Evolutionary conservation across 2,329 filamentous ascomycete species (phyloP), one percentile per base, ranked within the genome.

Genomic region (Pochonia chlamydosporia): DNA sequence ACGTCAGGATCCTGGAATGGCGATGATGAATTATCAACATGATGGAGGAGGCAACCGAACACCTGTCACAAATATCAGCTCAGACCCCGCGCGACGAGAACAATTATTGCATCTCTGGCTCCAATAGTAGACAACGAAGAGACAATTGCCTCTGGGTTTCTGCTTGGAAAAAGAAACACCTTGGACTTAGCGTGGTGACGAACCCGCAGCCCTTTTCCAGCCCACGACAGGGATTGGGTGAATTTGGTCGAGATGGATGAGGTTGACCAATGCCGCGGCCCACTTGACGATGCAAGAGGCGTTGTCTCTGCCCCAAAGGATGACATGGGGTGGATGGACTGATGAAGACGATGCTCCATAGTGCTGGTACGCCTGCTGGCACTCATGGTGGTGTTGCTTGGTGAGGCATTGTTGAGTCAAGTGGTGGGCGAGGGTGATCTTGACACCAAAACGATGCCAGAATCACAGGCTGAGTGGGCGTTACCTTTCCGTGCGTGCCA

Each of bases 91-190:
- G 20, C 9, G 30, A 16, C 13, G 42, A 20, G 18, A 28, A n/a
- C 26, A 23, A 13, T 18, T 36, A 7, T 36, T 36, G n/a, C 18
- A 11, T 39, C 24, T 23, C 33, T 39, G 35, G 43, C 43, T 23
- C 43, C 11, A 36, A 28, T 28, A n/a, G 21, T 28, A 43, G n/a
- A 21, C 16, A 18, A 30, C 25, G 23, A 21, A 40, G 20, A 35
- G 35, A 3, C 14, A 21, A 18, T 28, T 39, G 33, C 24, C 10
- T 28, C 28, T 14, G 24, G 16, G 20, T 26, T 39, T 44, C 21
- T 44, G 31, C 33, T 18, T 18, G 16, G 33, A 45, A 45, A 45
- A 45, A 45, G 16, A 45, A 45, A 39, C 20, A 18, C 42, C 24
- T n/a, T 24, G 28, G 20, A 10, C 40, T 28, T 36, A 43, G 41